Evolutionary conservation across 768 basidiomycete species (phyloP), one percentile per base, ranked within the genome.

Genomic region (Trametes villosa): DNA sequence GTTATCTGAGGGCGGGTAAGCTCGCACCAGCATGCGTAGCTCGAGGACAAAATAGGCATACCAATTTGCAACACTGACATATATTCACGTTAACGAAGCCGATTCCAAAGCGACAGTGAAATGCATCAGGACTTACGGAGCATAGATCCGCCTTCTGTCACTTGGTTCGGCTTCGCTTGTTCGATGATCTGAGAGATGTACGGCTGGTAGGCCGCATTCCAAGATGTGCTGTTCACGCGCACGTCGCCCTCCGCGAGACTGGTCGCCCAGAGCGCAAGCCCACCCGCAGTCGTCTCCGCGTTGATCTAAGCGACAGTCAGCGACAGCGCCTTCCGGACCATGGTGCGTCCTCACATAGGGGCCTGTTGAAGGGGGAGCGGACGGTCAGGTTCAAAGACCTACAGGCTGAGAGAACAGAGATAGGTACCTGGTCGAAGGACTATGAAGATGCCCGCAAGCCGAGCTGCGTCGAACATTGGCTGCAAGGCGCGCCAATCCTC

Each of bases 241-340:
- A 92, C 75, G 45, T 77, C 75, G 11, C 87, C 87, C 4, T 83
- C 81, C 12, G 89, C 83, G 66, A 86, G 80, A 9, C 83, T 81
- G 2, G 91, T 92, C 6, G 83, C 78, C 91, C 91, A 92, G 51
- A 80, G 80, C 1, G 84, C 77, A 53, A 86, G 78, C 11, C 91
- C 91, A 22, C 91, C 91, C 0, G 89, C 91, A 11, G 87, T 86
- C 0, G 89, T 91, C 70, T 92, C 91, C 3, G 89, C 89, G 65
- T 92, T 92, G 75, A 92, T 91, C 66, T 91, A 84, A 76, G 18
- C 9, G 20, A 2, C 26, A 8, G 20, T 42, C 4, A 33, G 20
- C 4, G 11, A 15, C 20, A 29, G 30, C 9, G 17, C 5, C 2
- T 15, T 27, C 9, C 8, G 9, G 4, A 17, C 12, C 12, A 34